A percentile compares a stretch with the other conserved stretches of the same genome.
Evolutionary conservation across 1,139 yeast species (phyloP).

Genomic region (Entelexis paramagnoliae): DNA sequence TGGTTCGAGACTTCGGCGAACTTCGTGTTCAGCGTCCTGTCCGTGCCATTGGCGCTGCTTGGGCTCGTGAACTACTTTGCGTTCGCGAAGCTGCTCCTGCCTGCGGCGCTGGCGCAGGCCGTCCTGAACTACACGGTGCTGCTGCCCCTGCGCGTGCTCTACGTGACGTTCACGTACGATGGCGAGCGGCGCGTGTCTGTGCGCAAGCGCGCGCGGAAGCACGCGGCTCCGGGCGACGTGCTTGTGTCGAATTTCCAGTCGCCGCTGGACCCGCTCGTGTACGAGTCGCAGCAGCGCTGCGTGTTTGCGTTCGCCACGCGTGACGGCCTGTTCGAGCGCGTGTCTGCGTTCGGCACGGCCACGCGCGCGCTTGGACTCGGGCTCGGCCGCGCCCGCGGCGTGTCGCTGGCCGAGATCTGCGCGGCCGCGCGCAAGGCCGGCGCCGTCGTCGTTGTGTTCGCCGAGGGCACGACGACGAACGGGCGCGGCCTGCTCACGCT

Average conservation of each 20-base stretch:
- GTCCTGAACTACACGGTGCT: conserved; percentile 20
- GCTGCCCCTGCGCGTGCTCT: conserved; percentile 23
- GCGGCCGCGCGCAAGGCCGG: conserved; percentile 25
- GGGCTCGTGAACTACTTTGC: conserved; percentile 20
- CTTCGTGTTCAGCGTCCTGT: conserved; percentile 22
- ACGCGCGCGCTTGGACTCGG: conserved; percentile 21
- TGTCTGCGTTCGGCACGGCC: conserved; percentile 18
- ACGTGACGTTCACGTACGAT: conserved; percentile 18
- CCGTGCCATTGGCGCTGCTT: conserved; percentile 25
- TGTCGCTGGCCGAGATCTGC: conserved; percentile 22
- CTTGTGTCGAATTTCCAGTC: conserved; percentile 33
- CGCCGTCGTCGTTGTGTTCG: conserved; percentile 30
- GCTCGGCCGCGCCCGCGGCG: background rate
- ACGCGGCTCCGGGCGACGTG: conserved; percentile 31
- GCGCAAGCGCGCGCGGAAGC: conserved; percentile 15
- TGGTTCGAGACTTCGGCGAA: conserved; percentile 1
- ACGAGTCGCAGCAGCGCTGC: conserved; percentile 12
- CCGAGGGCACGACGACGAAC: conserved; percentile 37
- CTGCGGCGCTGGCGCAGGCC: conserved; percentile 12
- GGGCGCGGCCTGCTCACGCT: conserved; percentile 34
- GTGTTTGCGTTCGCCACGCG: conserved; percentile 23
- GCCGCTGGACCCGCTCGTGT: conserved; percentile 35
- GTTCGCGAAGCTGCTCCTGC: conserved; percentile 18
- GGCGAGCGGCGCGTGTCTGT: conserved; percentile 24
- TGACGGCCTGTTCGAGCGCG: conserved; percentile 27